Evolutionary conservation across 2,329 filamentous ascomycete species (phyloP).

Genomic region (Fusarium sambucinum): DNA sequence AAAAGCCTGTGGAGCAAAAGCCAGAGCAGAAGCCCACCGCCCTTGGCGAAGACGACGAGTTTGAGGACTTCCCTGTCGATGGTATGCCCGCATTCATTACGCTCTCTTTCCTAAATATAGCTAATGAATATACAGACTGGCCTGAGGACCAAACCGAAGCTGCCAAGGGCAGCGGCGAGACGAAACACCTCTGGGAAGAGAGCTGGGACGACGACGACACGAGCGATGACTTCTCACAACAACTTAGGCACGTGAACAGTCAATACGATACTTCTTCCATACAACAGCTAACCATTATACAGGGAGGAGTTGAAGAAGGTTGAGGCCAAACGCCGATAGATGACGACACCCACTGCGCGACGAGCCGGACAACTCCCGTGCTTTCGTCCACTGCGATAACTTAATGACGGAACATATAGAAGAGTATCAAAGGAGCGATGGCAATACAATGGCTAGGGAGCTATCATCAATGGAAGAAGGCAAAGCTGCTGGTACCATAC

Average conservation of each 20-base stretch:
- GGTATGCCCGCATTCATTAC: slow-evolving; percentile 64
- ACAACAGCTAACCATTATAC: slow-evolving; percentile 21
- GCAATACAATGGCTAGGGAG: neutral
- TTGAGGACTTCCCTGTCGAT: slow-evolving; percentile 98
- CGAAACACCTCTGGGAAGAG: slow-evolving; percentile 94
- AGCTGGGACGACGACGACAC: slow-evolving; percentile 99
- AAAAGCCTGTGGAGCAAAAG: slow-evolving; percentile 46
- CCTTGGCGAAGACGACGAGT: slow-evolving; percentile 97
- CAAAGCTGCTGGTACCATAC: neutral
- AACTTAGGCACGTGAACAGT: slow-evolving; percentile 92
- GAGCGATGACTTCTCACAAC: slow-evolving; percentile 93
- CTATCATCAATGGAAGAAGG: neutral
- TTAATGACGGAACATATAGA: neutral
- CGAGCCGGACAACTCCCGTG: neutral
- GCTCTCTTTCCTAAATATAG: fast-evolving
- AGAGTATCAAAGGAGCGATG: neutral
- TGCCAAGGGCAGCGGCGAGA: slow-evolving; percentile 74
- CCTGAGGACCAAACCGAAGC: slow-evolving; percentile 89
- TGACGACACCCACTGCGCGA: neutral
- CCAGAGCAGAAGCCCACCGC: slow-evolving; percentile 62
- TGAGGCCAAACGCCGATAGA: slow-evolving; percentile 75
- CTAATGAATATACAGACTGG: slow-evolving; percentile 75
- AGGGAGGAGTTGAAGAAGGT: slow-evolving; percentile 97
- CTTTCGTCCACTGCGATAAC: neutral
- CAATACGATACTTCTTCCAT: neutral